Conservation (phyloP, 2,329 filamentous ascomycete species). For the Sporothrix inflata region DNA sequence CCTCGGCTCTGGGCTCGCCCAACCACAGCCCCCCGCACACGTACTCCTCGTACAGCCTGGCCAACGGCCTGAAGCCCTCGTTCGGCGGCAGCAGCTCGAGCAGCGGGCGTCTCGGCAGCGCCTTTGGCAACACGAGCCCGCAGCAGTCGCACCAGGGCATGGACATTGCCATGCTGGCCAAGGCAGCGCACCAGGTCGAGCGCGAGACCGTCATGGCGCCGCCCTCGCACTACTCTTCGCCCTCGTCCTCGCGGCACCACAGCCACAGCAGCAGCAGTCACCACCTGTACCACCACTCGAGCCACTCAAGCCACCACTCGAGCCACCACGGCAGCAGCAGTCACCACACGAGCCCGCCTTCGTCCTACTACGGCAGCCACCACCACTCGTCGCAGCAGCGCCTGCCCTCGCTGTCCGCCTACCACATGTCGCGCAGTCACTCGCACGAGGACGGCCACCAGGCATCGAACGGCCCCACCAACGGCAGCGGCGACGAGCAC, state of each 20-base stretch:
- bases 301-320: neutral
- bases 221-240: constrained; percentile 47
- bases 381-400: constrained; percentile 60
- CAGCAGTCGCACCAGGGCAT: constrained; percentile 47
- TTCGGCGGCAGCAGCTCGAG: constrained; percentile 47
- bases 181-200: constrained; percentile 64
- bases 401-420: constrained; percentile 78
- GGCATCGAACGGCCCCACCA: constrained; percentile 18
- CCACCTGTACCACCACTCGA: constrained; percentile 44
- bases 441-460: constrained; percentile 66
- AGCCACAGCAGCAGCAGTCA: constrained; percentile 43
- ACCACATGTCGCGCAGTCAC: constrained; percentile 90
- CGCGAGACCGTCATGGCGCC: constrained; percentile 54
- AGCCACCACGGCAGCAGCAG: constrained; percentile 20
- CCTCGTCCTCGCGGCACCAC: constrained; percentile 54
- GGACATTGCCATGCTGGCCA: constrained; percentile 64
- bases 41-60: constrained; percentile 70
- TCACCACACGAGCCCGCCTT: constrained; percentile 33
- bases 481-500: constrained; percentile 68
- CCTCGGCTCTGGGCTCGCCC: constrained; percentile 84
- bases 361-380: constrained; percentile 54
- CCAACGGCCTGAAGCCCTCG: constrained; percentile 51
- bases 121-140: constrained; percentile 29
- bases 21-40: constrained; percentile 95
- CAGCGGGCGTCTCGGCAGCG: constrained; percentile 36